Evolutionary conservation across 257 asterid species (phyloP), one percentile per base, ranked within the genome.

Genomic region (Salvia splendens): DNA sequence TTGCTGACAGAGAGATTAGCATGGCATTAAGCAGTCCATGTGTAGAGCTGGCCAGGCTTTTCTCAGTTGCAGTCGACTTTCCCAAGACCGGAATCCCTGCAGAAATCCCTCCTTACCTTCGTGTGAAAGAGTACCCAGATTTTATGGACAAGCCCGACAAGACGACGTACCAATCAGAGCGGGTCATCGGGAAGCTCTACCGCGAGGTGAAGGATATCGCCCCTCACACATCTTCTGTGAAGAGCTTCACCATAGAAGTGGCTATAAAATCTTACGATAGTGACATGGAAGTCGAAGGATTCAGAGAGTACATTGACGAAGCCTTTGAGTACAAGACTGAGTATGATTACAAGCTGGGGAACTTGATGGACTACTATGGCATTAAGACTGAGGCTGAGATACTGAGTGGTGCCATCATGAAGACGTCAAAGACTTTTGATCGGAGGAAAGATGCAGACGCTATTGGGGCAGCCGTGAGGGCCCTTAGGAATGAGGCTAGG

Each of bases 1-100:
- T 89, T 74, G 96, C 98, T 5, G 97, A 92, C 77, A 82, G 63
- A 68, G 91, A 87, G 61, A 48, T 0, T 4, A 8, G 1, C n/a
- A 81, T 65, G 86, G 98, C 97, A 30, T 60, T 75, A 69, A 82
- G 96, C 65, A 3, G 60, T 0, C 82, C 73, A 2, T 92, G 98
- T 69, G 3, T 80, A 40, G 78, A 83, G 77, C 86, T 92, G 8
- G 95, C 98, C 11, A 38, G 42, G 59, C 71, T 92, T 53, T 81
- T 70, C 79, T 86, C 98, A 0, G 79, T 87, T 2, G 98, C 98
- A 9, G 98, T 92, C 9, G 98, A 89, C 74, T 92, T 92, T 24
- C 95, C 97, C 0, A 89, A 89, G 68, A 92, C 98, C 0, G 98
- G 97, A 6, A 65, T 92, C 64, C 97, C 98, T 0, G 98, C 98